Base-by-base conservation (phyloP, 805 yeast genomes). In the Nakazawaea wickerhamii region DNA sequence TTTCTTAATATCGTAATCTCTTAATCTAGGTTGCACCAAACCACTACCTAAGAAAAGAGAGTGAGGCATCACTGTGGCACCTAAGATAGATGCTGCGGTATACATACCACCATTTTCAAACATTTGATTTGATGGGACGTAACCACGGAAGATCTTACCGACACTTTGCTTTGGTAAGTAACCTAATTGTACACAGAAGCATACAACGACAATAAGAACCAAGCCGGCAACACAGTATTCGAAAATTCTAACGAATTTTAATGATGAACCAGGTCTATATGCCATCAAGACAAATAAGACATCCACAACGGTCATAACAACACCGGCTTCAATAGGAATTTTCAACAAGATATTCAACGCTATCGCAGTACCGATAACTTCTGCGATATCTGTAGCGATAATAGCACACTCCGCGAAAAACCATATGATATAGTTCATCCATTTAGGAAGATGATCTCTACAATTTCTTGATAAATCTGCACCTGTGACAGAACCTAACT, bases 11-110 rank as follows among this genome's bases (percentile, higher is more conserved):
- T 71, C 77, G 48, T 51, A 71, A 38, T 71, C 74, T 41, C 76
- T 52, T 42, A 71, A 54, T 32, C 77, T 53, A 10, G 75, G 73
- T 50, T 70, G 76, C 7, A 71, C 76, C 38, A 71, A 53, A 2
- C 75, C 75, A 17, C 72, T 65, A 2, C 76, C 76, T 47, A 71
- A 60, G 48, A 70, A 71, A 41, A 71, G 61, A 4, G 72, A 65
- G 52, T 71, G 77, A 40, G 73, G 71, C 77, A 71, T 71, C 22
- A 71, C 77, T 1, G 77, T 71, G 32, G 76, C 67, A 44, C 77
- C 77, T 43, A 71, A 56, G 41, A 71, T 61, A 5, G 73, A 67
- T 23, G 73, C 68, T 30, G 74, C 75, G 39, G 69, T 67, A 30
- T 72, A 65, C 55, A 71, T 53, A 13, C 76, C 73, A 36, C 54